Percentiles rank a stretch among this genome's conserved stretches.
Evolutionary conservation across 1,139 yeast genomes (phyloP).

Genomic region (Saccharomyces uvarum): DNA sequence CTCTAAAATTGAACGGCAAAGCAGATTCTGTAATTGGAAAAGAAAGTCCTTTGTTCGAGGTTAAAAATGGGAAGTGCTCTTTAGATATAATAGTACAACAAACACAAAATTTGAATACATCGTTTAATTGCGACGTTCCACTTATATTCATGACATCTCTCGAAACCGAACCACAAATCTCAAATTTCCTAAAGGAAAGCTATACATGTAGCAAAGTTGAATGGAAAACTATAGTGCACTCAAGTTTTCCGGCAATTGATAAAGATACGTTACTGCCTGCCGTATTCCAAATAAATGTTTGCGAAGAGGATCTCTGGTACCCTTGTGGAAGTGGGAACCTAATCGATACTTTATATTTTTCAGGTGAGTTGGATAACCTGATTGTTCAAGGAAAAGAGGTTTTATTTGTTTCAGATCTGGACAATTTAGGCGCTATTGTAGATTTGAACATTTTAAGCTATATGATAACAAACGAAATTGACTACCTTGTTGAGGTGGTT

Average conservation of each 20-base stretch:
- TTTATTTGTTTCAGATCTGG: slow-evolving; percentile 94
- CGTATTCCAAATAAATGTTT: slow-evolving; percentile 55
- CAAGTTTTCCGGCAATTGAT: slow-evolving; percentile 90
- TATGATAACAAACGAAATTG: slow-evolving; percentile 85
- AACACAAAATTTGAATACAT: slow-evolving; percentile 89
- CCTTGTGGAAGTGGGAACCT: slow-evolving; percentile 99
- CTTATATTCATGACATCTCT: slow-evolving; percentile 95
- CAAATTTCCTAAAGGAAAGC: slow-evolving; percentile 83
- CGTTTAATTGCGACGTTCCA: slow-evolving; percentile 88
- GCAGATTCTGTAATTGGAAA: slow-evolving; percentile 99
- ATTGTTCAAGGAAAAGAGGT: slow-evolving; percentile 91
- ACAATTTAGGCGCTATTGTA: slow-evolving; percentile 96
- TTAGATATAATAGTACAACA: slow-evolving; percentile 93
- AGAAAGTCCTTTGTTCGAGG: slow-evolving; percentile 98
- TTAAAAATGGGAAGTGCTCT: slow-evolving; percentile 95
- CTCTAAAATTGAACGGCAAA: slow-evolving; percentile 93
- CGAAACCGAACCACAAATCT: slow-evolving; percentile 91
- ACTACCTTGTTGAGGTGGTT: slow-evolving; percentile 95
- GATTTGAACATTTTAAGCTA: slow-evolving; percentile 85
- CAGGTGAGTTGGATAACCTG: slow-evolving; percentile 87
- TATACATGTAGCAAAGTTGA: slow-evolving; percentile 94
- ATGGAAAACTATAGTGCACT: slow-evolving; percentile 93
- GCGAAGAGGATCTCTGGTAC: slow-evolving; percentile 87
- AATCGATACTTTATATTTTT: slow-evolving; percentile 79
- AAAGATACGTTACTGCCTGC: slow-evolving; percentile 89